A percentile compares a stretch with the other conserved stretches of the same genome.
phyloP scores from a whole-genome alignment of 2,329 filamentous ascomycete genomes.

The Chrysoporthe austroafricana region DNA sequence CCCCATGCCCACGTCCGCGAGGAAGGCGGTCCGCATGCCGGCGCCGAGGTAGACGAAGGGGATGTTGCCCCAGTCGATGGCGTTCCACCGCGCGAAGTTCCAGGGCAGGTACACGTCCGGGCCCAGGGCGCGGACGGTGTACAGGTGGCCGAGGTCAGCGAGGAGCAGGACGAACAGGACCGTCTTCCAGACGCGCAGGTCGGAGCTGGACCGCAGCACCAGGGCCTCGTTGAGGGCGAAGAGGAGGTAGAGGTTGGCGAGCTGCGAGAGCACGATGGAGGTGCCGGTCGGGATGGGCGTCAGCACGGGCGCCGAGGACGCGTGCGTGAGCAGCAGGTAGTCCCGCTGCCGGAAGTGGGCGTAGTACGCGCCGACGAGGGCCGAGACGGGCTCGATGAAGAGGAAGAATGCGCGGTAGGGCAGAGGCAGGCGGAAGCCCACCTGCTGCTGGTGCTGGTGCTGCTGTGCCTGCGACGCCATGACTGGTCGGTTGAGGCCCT shows the following conservation, averaged over 20 bases:
- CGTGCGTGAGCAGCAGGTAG: conserved; percentile 69
- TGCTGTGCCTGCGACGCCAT: conserved; percentile 15
- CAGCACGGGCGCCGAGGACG: conserved; percentile 50
- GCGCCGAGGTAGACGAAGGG: conserved; percentile 72
- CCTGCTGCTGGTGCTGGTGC: conserved; percentile 9
- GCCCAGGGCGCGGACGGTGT: conserved; percentile 65
- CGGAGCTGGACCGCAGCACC: conserved; percentile 70
- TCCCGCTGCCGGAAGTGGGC: conserved; percentile 52
- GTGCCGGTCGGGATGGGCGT: conserved; percentile 59
- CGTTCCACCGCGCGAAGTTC: conserved; percentile 65
- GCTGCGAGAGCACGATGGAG: conserved; percentile 71
- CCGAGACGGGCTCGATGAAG: conserved; percentile 66
- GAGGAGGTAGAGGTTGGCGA: conserved; percentile 78
- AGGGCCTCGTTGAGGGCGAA: conserved; percentile 79
- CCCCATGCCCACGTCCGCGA: conserved; percentile 59
- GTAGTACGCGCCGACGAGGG: conserved; percentile 57
- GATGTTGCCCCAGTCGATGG: conserved; percentile 70
- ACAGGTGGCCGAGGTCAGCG: conserved; percentile 78
- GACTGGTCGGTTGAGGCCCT: no score
- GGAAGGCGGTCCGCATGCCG: conserved; percentile 60
- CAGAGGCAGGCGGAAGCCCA: conserved; percentile 56
- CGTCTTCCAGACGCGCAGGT: conserved; percentile 71
- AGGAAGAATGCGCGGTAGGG: conserved; percentile 76
- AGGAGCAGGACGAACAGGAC: conserved; percentile 70
- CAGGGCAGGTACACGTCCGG: conserved; percentile 59